Evolutionary conservation across 2,329 filamentous ascomycete species (phyloP), one percentile per base, ranked within the genome.

Genomic region (Sporothrix dimorphospora): DNA sequence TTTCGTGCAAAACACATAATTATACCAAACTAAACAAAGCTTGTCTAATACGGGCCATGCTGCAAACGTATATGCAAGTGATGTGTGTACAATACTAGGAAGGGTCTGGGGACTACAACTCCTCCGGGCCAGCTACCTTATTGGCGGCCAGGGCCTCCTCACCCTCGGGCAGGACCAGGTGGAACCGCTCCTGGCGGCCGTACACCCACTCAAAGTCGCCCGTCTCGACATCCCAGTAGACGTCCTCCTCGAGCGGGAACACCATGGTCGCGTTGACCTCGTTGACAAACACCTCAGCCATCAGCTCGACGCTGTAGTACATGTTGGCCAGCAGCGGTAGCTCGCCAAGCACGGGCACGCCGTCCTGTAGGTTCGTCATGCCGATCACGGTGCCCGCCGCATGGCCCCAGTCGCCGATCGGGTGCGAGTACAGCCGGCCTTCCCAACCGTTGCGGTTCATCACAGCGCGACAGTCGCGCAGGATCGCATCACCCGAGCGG

Each of bases 291-390:
- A 85, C 82, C 76, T 84, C 81, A 3, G 83, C 85, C 69, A 80
- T 81, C n/a, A 86, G 80, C 77, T 86, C 84, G 69, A 86, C 80
- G 77, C 84, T 86, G 76, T 85, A 86, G 76, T 85, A 86, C 9
- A 81, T 85, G 55, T 83, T 78, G 66, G 81, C 78, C 51, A 86
- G 75, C 14, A 86, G 74, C 0, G 82, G 83, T 59, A 86, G 74
- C 47, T 86, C 84, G 11, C 85, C 85, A 0, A 85, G 76, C 5
- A 83, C 78, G 0, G 83, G 82, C 6, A 86, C 85, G n/a, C 77
- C 77, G 4, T 83, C 81, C 75, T 86, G 85, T 21, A 86, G 78
- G 73, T 86, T 86, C 1, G 83, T 83, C 83, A 86, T 85, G 51
- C 84, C 84, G 69, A 86, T 83, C 5, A 85, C 73, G 0, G 84